Percentiles rank a stretch among this genome's conserved stretches.
phyloP scores from a whole-genome alignment of 768 basidiomycete species.

The Leccinum obscurum region DNA sequence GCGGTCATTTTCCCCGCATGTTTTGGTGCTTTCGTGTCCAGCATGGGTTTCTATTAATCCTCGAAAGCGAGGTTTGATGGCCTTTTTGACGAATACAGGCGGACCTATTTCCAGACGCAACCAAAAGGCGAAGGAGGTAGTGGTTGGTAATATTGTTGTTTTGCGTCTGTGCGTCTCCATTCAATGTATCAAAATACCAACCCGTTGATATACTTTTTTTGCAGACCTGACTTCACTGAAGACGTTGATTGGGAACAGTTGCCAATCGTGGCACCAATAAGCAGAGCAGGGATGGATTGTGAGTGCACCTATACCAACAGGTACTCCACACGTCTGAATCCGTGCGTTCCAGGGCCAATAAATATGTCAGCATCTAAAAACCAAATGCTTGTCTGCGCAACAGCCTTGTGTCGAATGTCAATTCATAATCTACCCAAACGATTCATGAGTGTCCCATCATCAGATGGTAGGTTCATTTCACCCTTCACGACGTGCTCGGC shows the following conservation, averaged over 20 bases:
- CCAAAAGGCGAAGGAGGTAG: slow-evolving; percentile 37
- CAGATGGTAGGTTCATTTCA: slow-evolving; percentile 19
- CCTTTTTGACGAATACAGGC: slow-evolving; percentile 48
- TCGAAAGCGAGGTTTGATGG: slow-evolving; percentile 41
- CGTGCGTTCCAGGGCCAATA: slow-evolving; percentile 50
- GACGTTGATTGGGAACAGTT: slow-evolving; percentile 51
- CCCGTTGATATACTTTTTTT: neutral
- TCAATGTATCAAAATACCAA: neutral
- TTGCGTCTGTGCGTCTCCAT: slow-evolving; percentile 49
- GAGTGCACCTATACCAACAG: slow-evolving; percentile 21
- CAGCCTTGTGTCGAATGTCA: slow-evolving; percentile 45
- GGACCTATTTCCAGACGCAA: slow-evolving; percentile 39
- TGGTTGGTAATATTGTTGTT: slow-evolving; percentile 49
- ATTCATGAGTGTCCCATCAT: slow-evolving; percentile 10
- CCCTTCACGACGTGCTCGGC: neutral
- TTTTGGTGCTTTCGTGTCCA: slow-evolving; percentile 49
- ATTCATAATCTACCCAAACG: slow-evolving; percentile 47
- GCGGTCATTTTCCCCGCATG: slow-evolving; percentile 44
- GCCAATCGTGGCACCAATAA: slow-evolving; percentile 44
- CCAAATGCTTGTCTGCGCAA: slow-evolving; percentile 51
- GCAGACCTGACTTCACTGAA: slow-evolving; percentile 54
- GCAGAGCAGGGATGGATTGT: slow-evolving; percentile 52
- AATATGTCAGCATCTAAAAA: slow-evolving; percentile 60
- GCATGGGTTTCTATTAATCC: slow-evolving; percentile 29
- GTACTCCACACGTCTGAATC: neutral